A percentile compares a stretch with the other conserved stretches of the same genome.
Evolutionary conservation across 192 early-diverging fungal genomes (phyloP).

Genomic region (Backusella parvicylindrica): DNA sequence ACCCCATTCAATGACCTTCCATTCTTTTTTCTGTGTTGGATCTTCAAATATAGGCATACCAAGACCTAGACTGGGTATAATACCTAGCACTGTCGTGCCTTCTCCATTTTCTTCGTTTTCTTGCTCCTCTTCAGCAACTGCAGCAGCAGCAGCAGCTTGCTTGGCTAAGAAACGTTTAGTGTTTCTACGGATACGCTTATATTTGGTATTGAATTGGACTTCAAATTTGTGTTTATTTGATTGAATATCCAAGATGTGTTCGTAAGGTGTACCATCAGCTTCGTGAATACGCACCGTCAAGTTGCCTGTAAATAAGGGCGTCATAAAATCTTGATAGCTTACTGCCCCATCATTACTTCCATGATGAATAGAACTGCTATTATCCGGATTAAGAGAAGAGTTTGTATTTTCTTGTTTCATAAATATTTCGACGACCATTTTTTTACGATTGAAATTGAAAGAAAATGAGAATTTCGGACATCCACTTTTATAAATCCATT

Average conservation of each 20-base stretch:
- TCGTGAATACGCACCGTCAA: conserved; percentile 77
- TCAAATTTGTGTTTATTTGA: conserved; percentile 74
- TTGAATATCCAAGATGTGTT: conserved; percentile 81
- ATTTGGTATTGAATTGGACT: conserved; percentile 96
- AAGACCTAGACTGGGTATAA: conserved; percentile 39
- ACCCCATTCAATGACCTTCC: conserved; percentile 76
- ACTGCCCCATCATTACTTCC: not conserved
- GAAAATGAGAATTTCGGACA: conserved; percentile 82
- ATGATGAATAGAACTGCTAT: not conserved
- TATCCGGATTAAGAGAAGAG: not conserved
- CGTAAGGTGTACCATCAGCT: conserved; percentile 80
- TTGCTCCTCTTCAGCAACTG: conserved; percentile 57
- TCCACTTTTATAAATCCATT: conserved; percentile 93
- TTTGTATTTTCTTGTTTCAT: conserved; percentile 75
- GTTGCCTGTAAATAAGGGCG: conserved; percentile 53
- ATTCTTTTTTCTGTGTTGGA: conserved; percentile 61
- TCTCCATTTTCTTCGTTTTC: conserved; percentile 65
- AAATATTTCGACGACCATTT: conserved; percentile 90
- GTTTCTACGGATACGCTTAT: conserved; percentile 90
- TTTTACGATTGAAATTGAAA: conserved; percentile 92
- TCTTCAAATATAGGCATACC: conserved; percentile 54
- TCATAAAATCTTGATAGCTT: conserved; percentile 25
- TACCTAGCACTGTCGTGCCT: conserved; percentile 53
- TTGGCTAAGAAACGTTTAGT: conserved; percentile 70
- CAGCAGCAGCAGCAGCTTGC: conserved; percentile 65